A percentile compares a stretch with the other conserved stretches of the same genome.
Evolutionary conservation across 345 rosid genomes (phyloP).

Genomic region (Bretschneidera sinensis): DNA sequence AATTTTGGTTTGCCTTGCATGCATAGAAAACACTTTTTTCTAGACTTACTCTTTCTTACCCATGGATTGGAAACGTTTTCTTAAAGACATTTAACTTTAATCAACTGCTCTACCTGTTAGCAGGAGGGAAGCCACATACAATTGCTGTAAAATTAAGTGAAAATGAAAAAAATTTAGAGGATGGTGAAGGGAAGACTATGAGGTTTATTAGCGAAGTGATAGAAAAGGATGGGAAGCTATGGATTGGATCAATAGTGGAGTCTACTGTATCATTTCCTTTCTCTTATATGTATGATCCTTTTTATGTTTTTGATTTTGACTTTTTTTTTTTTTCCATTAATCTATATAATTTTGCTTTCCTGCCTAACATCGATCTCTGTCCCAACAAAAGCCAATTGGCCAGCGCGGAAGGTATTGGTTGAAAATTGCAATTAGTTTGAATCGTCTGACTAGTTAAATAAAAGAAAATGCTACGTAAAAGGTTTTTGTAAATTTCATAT

Average conservation of each 20-base stretch:
- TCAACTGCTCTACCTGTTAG: conserved; percentile 49
- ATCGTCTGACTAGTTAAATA: too few relatives aligned
- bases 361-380: too few relatives aligned
- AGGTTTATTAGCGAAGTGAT: conserved; percentile 68
- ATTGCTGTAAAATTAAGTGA: conserved; percentile 53
- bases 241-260: conserved; percentile 65
- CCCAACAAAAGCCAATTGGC: too few relatives aligned
- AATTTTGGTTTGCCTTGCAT: conserved; percentile 56
- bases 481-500: too few relatives aligned
- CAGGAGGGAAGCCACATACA: conserved; percentile 57
- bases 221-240: conserved; percentile 57
- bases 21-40: conserved; percentile 40
- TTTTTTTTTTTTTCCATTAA: too few relatives aligned
- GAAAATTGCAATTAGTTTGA: too few relatives aligned
- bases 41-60: conserved; percentile 30
- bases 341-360: too few relatives aligned
- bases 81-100: conserved; percentile 37
- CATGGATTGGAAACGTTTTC: conserved; percentile 39
- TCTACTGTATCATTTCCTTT: too few relatives aligned
- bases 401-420: too few relatives aligned
- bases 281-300: too few relatives aligned
- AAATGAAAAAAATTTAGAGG: conserved; percentile 45
- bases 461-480: too few relatives aligned
- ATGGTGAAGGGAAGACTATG: conserved; percentile 46
- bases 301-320: too few relatives aligned